A percentile compares a stretch with the other conserved stretches of the same genome.
These are phyloP conservation scores for Chaetomium sp. DNA, from an alignment of 2,329 filamentous ascomycete species.

Conservation along the genomic window DNA sequence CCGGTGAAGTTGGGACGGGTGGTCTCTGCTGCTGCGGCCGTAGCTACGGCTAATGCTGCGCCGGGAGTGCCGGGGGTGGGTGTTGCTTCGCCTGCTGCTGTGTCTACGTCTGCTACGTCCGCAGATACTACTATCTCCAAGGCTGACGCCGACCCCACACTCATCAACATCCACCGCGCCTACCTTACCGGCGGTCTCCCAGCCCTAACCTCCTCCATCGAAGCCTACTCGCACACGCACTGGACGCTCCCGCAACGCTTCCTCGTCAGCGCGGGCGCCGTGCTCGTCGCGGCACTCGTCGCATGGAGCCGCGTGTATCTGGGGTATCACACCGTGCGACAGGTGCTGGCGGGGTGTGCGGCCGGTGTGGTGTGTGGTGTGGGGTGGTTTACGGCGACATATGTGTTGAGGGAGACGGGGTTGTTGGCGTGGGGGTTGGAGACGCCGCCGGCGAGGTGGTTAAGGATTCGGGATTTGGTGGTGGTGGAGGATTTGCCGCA, in stretches of 20 bases:
- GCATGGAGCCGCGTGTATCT: constrained; percentile 83
- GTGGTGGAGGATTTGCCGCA: constrained; percentile 83
- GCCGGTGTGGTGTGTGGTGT: constrained; percentile 67
- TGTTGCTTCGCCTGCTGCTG: too few relatives aligned
- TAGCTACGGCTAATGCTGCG: not conserved
- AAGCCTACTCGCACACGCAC: constrained; percentile 41
- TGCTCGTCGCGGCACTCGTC: constrained; percentile 59
- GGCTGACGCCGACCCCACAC: not conserved
- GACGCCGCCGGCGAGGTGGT: constrained; percentile 53
- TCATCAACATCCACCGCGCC: constrained; percentile 6
- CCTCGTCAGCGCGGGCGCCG: constrained; percentile 46
- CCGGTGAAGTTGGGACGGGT: constrained; percentile 25
- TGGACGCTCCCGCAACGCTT: constrained; percentile 57
- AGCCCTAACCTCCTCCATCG: constrained; percentile 13
- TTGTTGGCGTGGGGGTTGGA: constrained; percentile 68
- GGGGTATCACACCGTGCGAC: constrained; percentile 82
- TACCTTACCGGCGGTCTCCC: constrained; percentile 8
- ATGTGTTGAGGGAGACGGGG: constrained; percentile 58
- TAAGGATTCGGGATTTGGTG: constrained; percentile 76
- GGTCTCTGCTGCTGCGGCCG: constrained; percentile 1
- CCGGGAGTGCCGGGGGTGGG: not conserved
- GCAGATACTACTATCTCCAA: too few relatives aligned
- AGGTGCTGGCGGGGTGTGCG: constrained; percentile 73
- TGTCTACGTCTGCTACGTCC: too few relatives aligned
- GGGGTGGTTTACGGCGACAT: constrained; percentile 71